These are phyloP conservation scores for Plasmopara viticola DNA, from an alignment of 352 stramenopile species.

Conservation along the genomic window DNA sequence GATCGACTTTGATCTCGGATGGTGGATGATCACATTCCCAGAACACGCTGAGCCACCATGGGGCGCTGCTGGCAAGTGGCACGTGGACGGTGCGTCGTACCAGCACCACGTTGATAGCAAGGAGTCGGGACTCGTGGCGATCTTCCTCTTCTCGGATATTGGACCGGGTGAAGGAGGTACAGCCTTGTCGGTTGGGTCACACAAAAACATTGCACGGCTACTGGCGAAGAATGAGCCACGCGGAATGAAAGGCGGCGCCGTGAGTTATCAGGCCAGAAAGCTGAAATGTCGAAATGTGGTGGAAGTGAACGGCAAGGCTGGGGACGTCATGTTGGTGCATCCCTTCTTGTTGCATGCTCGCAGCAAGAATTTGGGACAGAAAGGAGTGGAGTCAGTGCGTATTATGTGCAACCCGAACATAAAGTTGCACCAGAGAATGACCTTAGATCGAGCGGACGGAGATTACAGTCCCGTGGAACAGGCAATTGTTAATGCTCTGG, in stretches of 20 bases:
- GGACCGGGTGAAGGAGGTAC: conserved; percentile 39
- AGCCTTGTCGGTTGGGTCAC: conserved; percentile 56
- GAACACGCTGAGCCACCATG: conserved; percentile 42
- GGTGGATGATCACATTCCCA: conserved; percentile 82
- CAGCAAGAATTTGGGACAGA: conserved; percentile 53
- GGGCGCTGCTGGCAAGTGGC: conserved; percentile 68
- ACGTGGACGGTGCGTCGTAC: conserved; percentile 55
- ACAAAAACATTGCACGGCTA: conserved; percentile 49
- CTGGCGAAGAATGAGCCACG: conserved; percentile 43
- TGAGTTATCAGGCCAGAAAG: conserved; percentile 38
- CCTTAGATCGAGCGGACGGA: conserved; percentile 25
- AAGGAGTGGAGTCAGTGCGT: conserved; percentile 48
- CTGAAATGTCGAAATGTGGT: conserved; percentile 33
- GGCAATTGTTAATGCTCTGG: conserved; percentile 33
- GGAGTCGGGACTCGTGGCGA: conserved; percentile 15
- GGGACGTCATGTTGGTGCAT: conserved; percentile 77
- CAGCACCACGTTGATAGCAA: conserved; percentile 53
- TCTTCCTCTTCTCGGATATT: conserved; percentile 41
- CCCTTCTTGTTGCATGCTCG: conserved; percentile 76
- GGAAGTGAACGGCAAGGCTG: conserved; percentile 59
- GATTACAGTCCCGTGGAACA: conserved; percentile 39
- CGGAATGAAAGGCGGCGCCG: conserved; percentile 50
- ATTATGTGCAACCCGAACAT: conserved; percentile 76
- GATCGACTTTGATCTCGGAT: conserved; percentile 69
- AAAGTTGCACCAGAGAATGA: conserved; percentile 37